Percentiles rank a stretch among this genome's conserved stretches.
Evolutionary conservation across 2,329 filamentous ascomycete species (phyloP).

Genomic region (Aspergillus pseudonomiae): DNA sequence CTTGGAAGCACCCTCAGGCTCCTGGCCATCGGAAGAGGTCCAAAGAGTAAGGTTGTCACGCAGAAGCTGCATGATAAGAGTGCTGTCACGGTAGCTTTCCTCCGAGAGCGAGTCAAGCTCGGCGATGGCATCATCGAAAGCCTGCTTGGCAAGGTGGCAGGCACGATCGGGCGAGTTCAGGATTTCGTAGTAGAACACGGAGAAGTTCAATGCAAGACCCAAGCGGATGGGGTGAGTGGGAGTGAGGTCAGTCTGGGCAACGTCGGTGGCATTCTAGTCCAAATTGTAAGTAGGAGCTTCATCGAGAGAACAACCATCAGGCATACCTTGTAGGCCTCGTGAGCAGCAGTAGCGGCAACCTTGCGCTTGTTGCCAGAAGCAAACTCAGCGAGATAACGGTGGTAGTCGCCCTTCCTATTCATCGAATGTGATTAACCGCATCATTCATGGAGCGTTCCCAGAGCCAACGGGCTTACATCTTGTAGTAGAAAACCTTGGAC

Average conservation of each 20-base stretch:
- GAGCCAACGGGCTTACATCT: constrained; percentile 79
- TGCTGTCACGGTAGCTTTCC: constrained; percentile 99
- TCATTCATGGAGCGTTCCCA: constrained; percentile 73
- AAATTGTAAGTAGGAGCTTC: neutral
- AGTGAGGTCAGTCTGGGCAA: constrained; percentile 95
- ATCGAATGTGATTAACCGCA: constrained; percentile 47
- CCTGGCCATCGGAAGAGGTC: constrained; percentile 89
- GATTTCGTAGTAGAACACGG: constrained; percentile 99
- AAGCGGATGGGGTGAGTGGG: constrained; percentile 98
- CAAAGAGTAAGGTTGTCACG: constrained; percentile 97
- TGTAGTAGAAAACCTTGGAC: constrained; percentile 99
- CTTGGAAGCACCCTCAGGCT: constrained; percentile 65
- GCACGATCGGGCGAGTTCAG: constrained; percentile 96
- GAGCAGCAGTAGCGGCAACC: constrained; percentile 88
- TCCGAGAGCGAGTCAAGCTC: constrained; percentile 97
- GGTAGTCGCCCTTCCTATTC: constrained; percentile 96
- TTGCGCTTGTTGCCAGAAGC: constrained; percentile 94
- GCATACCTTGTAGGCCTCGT: constrained; percentile 96
- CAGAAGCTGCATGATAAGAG: constrained; percentile 98
- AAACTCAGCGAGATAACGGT: constrained; percentile 98
- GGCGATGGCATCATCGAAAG: constrained; percentile 97
- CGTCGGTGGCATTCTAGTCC: constrained; percentile 88
- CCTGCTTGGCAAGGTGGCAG: constrained; percentile 98
- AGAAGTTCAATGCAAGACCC: constrained; percentile 97
- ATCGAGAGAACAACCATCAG: neutral